Base-by-base conservation (phyloP, 805 yeast species). In the Pichia gijzeniarum region DNA sequence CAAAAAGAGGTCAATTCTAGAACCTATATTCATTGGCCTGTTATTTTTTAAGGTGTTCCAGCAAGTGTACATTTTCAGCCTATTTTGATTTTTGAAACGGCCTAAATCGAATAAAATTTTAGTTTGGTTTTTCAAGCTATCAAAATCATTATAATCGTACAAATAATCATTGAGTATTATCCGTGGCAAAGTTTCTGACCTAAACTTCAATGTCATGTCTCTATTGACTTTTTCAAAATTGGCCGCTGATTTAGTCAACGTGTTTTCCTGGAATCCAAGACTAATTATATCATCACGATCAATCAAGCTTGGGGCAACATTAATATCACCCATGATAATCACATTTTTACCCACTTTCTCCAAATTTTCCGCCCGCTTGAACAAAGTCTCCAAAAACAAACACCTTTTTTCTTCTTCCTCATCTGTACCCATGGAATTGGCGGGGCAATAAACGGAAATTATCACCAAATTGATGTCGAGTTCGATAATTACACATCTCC, bases 271-370 rank as follows among this genome's bases (percentile, higher is more conserved):
- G 38, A 65, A 54, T 7, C 74, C 64, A 20, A 70, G 73, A 35
- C 69, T 72, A 8, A 84, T 70, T 1, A 71, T 69, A 48, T 85
- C 95, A 1, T 95, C 97, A 48, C 82, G 79, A 58, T 91, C 99
- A 5, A 85, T 80, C 38, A 85, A 64, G 61, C 89, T 93, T 14
- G 87, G 69, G 4, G 89, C 72, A 2, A 91, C 82, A 58, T 91
- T 91, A 14, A 91, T 73, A 60, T 91, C 99, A 2, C 99, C 99
- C 79, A 91, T 71, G 0, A 93, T 65, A 1, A 91, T 68, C 5
- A 91, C 89, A 13, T 76, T 64, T 53, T 90, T 84, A 0, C 87
- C 87, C 49, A 67, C 35, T 1, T 54, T 53, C n/a, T 68, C 62
- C 45, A 91, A 67, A 32, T 72, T 73, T 30, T 74, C 64, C 16